Evolutionary conservation across 192 early-diverging fungal species (phyloP), one percentile per base, ranked within the genome.

Genomic region (Helicostylum pulchrum): DNA sequence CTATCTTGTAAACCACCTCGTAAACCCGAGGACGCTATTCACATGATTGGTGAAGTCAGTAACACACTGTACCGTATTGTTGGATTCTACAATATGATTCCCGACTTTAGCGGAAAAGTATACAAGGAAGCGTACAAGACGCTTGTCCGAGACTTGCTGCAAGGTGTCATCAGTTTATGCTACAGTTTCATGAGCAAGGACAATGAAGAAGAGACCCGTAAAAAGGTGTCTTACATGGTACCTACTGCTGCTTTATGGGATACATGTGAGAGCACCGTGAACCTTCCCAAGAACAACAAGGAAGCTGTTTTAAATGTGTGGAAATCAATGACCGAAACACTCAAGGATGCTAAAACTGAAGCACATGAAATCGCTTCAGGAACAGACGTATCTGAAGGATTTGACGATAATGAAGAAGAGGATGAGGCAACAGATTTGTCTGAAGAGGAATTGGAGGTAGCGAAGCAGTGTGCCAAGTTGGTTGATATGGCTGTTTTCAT

Each of bases 1-100:
- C 54, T 73, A 45, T 65, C 71, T 3, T 73, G 71, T 47, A 73
- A 73, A 45, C 71, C 71, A 45, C 71, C 71, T 60, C 53, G 66
- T 26, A 62, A 73, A 45, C 49, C 66, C 3, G 26, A 12, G 0
- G 71, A 73, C 43, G 55, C 53, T 34, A 44, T 59, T 7, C 45
- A 43, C 4, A 68, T 73, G 71, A 46, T 68, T 23, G 1, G 21
- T 51, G 71, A 66, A 46, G 54, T 73, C 21, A 47, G 49, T 15
- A 64, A 68, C 17, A 73, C 71, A 3, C 0, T 73, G 7, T 51
- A 59, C 15, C 71, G 71, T 15, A 34, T 68, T 12, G 48, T 63
- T 56, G 71, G 71, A 52, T 73, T 73, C 32, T 67, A 60, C 23
- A 48, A 73, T 42, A 54, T 61, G 4, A 68, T 73, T 7, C 71